These are phyloP conservation scores for Clonostachys rhizophaga DNA, from an alignment of 2,329 filamentous ascomycete species.

Conservation along the genomic window DNA sequence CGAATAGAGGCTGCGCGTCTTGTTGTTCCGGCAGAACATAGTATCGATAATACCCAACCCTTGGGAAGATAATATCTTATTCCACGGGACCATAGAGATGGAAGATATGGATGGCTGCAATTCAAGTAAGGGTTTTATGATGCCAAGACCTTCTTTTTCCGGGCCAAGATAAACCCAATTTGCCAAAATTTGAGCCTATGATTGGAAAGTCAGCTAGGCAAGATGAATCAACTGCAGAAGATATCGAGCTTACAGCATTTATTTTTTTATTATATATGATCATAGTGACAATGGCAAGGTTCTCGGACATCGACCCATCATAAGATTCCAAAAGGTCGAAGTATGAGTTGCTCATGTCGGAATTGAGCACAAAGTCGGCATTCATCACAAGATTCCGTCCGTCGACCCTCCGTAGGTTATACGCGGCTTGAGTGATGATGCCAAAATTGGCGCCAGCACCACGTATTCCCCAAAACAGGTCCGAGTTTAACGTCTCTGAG, in stretches of 20 bases:
- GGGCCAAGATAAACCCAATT: background rate
- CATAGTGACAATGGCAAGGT: background rate
- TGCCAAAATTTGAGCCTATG: background rate
- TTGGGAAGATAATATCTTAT: too few species aligned
- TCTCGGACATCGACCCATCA: background rate
- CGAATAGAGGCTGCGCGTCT: background rate
- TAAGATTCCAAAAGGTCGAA: background rate
- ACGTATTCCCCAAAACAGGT: constrained; percentile 39
- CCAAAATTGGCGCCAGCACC: constrained; percentile 53
- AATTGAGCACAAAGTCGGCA: background rate
- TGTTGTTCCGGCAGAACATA: background rate
- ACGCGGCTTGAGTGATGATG: constrained; percentile 27
- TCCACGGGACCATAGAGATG: too few species aligned
- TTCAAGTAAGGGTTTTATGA: too few species aligned
- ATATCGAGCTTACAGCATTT: background rate
- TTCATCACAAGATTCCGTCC: background rate
- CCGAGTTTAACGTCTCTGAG: constrained; percentile 25
- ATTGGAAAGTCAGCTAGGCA: too few species aligned
- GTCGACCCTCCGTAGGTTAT: constrained; percentile 11
- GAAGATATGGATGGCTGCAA: too few species aligned
- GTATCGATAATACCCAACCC: too few species aligned
- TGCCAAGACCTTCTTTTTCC: background rate
- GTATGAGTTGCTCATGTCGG: background rate
- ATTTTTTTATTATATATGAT: background rate
- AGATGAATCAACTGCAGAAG: too few species aligned